Evolutionary conservation across 331 rosid genomes (phyloP).

Genomic region (Ulmus americana): DNA sequence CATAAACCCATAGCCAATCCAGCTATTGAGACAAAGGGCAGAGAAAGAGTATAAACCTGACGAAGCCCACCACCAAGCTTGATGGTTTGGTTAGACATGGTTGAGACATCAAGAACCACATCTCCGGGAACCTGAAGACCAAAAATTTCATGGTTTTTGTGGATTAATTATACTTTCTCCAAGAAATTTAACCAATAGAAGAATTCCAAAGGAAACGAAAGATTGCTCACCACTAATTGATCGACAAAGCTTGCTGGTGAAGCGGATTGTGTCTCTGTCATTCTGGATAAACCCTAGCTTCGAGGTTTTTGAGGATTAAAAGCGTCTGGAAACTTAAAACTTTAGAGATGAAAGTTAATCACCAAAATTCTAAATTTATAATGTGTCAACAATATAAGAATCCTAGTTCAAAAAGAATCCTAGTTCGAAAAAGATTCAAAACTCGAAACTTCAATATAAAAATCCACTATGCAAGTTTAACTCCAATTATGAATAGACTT

Average conservation of each 20-base stretch:
- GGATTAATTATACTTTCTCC: not conserved
- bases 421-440: no score
- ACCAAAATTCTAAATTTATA: no score
- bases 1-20: not conserved
- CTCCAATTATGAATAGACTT: no score
- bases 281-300: not conserved
- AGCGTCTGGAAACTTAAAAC: no score
- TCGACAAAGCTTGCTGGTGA: constrained; percentile 9
- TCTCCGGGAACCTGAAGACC: constrained; percentile 71
- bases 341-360: no score
- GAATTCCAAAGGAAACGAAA: not conserved
- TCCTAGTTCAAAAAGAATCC: no score
- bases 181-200: not conserved
- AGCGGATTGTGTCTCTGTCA: not conserved
- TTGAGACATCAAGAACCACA: constrained; percentile 67
- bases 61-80: constrained; percentile 89
- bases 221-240: not conserved
- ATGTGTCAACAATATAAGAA: no score
- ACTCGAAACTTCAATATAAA: no score
- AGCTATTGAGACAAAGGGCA: not conserved
- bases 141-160: constrained; percentile 7
- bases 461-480: no score
- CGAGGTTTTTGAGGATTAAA: no score
- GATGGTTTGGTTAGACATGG: constrained; percentile 70
- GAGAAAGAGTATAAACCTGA: constrained; percentile 42